Conservation (phyloP, 2,329 filamentous ascomycete species). For the Arthrobotrys iridis region DNA sequence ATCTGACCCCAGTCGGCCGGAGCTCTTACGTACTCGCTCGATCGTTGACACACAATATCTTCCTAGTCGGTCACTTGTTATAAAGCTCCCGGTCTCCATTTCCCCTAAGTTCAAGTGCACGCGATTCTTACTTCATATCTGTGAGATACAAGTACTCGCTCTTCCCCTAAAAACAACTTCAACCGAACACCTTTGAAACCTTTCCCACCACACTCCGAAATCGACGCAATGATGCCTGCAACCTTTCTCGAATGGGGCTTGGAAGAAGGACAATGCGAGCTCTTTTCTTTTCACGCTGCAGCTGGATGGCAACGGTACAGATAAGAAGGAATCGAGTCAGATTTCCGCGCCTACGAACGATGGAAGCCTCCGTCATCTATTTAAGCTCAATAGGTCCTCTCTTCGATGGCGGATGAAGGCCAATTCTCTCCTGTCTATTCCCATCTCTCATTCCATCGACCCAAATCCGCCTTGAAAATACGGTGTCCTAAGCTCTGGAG, state of each 20-base stretch:
- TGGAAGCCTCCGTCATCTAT: background rate
- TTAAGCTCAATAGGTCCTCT: slow-evolving; percentile 6
- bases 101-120: slow-evolving; percentile 52
- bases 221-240: slow-evolving; percentile 27
- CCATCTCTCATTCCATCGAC: background rate
- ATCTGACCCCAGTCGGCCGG: slow-evolving; percentile 41
- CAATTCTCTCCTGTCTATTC: background rate
- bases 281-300: slow-evolving; percentile 22
- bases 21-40: slow-evolving; percentile 48
- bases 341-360: background rate
- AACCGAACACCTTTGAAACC: slow-evolving; percentile 47
- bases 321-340: slow-evolving; percentile 2
- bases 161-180: slow-evolving; percentile 52
- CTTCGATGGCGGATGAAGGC: background rate
- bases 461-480: background rate
- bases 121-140: slow-evolving; percentile 51
- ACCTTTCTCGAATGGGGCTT: slow-evolving; percentile 14
- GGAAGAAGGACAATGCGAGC: slow-evolving; percentile 1
- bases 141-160: slow-evolving; percentile 8
- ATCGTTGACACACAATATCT: slow-evolving; percentile 53
- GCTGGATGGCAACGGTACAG: slow-evolving; percentile 31
- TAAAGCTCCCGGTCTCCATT: slow-evolving; percentile 43
- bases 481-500: background rate
- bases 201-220: slow-evolving; percentile 14
- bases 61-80: slow-evolving; percentile 45